Conservation (phyloP, 169 alveolate genomes). For the Eimeria necatrix region DNA sequence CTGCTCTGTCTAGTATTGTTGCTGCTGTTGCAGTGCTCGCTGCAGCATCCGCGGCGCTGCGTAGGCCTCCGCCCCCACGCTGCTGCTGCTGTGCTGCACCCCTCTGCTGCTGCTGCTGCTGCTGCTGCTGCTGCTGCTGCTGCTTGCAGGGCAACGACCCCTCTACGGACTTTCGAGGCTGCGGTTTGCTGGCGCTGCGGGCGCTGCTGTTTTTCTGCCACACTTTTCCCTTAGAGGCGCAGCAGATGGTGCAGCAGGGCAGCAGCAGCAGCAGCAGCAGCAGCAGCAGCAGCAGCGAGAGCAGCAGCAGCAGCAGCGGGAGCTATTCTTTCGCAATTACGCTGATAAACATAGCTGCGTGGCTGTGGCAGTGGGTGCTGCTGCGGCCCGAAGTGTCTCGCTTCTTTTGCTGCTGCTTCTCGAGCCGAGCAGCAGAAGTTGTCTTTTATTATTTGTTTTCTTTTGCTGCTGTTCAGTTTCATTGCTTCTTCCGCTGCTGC, state of each 20-base stretch:
- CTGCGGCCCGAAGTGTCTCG: background rate
- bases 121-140: conserved; percentile 32
- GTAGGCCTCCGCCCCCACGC: background rate
- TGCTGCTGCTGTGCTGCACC: background rate
- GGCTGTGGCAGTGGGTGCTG: conserved; percentile 11
- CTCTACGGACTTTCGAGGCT: conserved; percentile 7
- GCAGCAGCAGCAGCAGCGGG: conserved; percentile 11
- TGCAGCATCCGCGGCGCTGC: too few species aligned
- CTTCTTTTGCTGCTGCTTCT: background rate
- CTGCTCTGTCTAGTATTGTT: background rate
- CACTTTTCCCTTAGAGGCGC: conserved; percentile 1
- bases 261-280: conserved; percentile 33
- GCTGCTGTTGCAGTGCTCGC: background rate
- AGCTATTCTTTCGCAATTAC: conserved; percentile 16
- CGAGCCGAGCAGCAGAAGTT: background rate
- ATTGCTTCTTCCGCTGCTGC: background rate
- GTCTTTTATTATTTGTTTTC: background rate
- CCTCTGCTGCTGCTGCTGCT: background rate
- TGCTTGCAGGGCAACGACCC: conserved; percentile 26
- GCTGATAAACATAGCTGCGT: background rate
- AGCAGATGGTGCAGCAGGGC: conserved; percentile 36
- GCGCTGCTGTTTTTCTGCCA: background rate
- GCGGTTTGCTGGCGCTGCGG: background rate
- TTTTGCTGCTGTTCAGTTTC: background rate
- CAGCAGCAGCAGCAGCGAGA: conserved; percentile 29